phyloP scores from a whole-genome alignment of 192 early-diverging fungal genomes.

The Rhizoclosmatium sp. region DNA sequence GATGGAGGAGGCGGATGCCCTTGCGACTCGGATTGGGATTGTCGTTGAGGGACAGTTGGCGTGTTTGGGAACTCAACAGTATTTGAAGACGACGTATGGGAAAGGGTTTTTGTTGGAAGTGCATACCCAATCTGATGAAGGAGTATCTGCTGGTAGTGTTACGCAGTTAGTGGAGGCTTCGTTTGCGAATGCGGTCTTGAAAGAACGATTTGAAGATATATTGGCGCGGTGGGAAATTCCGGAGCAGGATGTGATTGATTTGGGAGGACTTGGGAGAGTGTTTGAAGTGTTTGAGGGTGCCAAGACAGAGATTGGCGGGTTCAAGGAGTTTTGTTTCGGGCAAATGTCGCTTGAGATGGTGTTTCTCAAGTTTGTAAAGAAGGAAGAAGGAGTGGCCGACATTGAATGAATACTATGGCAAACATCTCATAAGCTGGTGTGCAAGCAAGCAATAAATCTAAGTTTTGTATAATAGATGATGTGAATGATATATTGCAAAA shows the following conservation, averaged over 20 bases:
- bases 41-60: conserved; percentile 38
- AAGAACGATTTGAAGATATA: conserved; percentile 23
- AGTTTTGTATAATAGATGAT: too few relatives aligned
- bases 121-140: not conserved
- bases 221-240: conserved; percentile 31
- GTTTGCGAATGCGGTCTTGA: conserved; percentile 33
- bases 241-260: conserved; percentile 3
- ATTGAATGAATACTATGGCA: not conserved
- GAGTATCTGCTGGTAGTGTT: not conserved
- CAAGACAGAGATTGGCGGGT: conserved; percentile 32
- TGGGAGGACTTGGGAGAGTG: conserved; percentile 47
- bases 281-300: conserved; percentile 56
- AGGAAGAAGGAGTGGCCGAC: not conserved
- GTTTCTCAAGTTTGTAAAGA: conserved; percentile 68
- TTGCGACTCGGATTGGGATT: conserved; percentile 46
- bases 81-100: conserved; percentile 36
- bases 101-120: conserved; percentile 31
- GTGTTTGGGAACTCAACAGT: conserved; percentile 32
- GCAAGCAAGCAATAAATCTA: not conserved
- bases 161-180: not conserved
- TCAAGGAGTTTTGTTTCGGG: conserved; percentile 65
- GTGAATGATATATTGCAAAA: too few relatives aligned
- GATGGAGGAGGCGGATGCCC: conserved; percentile 50
- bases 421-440: not conserved
- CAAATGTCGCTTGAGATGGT: conserved; percentile 70